Conservation (phyloP, 768 basidiomycete genomes). For the Arthromyces matolae region DNA sequence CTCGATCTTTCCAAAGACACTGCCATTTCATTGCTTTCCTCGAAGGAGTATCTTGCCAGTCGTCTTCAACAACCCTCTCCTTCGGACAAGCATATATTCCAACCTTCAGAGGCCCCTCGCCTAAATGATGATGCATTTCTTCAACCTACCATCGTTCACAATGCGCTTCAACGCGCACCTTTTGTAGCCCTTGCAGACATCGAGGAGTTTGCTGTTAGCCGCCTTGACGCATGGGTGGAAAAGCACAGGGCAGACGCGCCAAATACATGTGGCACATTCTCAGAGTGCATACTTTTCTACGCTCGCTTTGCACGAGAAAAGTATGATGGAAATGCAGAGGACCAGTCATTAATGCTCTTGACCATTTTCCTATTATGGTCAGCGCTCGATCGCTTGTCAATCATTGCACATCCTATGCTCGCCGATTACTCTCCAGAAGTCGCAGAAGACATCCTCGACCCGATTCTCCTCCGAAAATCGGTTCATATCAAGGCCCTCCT, state of each 20-base stretch:
- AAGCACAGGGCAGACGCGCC: conserved; percentile 9
- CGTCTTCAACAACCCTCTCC: conserved; percentile 5
- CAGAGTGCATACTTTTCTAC: conserved; percentile 24
- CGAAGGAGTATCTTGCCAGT: conserved; percentile 24
- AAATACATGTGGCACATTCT: conserved; percentile 13
- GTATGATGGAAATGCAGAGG: conserved; percentile 35
- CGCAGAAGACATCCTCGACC: conserved; percentile 31
- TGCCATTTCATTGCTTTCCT: conserved; percentile 28
- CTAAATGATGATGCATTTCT: conserved; percentile 14
- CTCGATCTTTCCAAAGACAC: conserved; percentile 29
- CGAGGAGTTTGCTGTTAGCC: conserved; percentile 28
- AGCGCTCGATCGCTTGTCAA: conserved; percentile 36
- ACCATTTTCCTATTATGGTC: conserved; percentile 47
- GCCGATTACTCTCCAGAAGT: conserved; percentile 44
- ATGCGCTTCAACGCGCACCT: conserved; percentile 7
- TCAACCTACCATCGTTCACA: not conserved
- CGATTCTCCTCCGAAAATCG: conserved; percentile 36
- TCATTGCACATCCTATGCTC: conserved; percentile 35
- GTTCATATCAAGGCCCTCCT: conserved; percentile 25
- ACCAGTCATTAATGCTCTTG: conserved; percentile 40
- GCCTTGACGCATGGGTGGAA: conserved; percentile 31
- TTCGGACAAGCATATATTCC: conserved; percentile 8
- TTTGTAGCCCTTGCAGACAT: conserved; percentile 32
- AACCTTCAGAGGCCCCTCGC: conserved; percentile 17
- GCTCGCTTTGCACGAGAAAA: conserved; percentile 18